Evolutionary conservation across 2,329 filamentous ascomycete species (phyloP).

Genomic region (Colletotrichum sp.): DNA sequence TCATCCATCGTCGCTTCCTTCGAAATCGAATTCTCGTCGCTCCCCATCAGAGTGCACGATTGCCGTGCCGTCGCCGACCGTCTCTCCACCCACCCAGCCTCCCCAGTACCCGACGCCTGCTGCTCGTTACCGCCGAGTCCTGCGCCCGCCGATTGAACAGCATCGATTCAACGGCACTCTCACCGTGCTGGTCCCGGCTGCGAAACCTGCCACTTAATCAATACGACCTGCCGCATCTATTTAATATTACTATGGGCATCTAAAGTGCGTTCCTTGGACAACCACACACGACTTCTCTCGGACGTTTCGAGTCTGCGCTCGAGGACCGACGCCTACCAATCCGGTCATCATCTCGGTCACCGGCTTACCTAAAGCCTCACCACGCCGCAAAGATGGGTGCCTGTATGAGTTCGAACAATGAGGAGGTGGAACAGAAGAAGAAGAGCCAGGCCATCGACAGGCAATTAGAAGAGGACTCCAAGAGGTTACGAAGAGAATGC

Average conservation of each 20-base stretch:
- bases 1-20: slow-evolving; percentile 4
- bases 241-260: slow-evolving; percentile 19
- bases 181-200: neutral
- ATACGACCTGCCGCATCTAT: too few relatives aligned
- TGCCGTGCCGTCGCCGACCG: neutral
- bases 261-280: slow-evolving; percentile 1
- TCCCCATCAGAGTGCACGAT: neutral
- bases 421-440: slow-evolving; percentile 93
- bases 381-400: slow-evolving; percentile 73
- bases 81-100: neutral
- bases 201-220: neutral
- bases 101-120: neutral
- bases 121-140: slow-evolving; percentile 4
- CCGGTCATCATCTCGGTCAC: neutral
- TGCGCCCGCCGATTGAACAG: neutral
- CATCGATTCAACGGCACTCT: neutral
- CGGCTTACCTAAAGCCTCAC: neutral
- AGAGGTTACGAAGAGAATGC: slow-evolving; percentile 93
- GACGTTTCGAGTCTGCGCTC: neutral
- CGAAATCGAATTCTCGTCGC: neutral
- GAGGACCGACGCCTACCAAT: neutral
- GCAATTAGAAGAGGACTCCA: slow-evolving; percentile 91
- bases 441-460: slow-evolving; percentile 95
- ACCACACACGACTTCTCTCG: neutral
- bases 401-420: slow-evolving; percentile 89